Conservation (phyloP, 495 filamentous ascomycete species). For the Pyrenula aspistea region DNA sequence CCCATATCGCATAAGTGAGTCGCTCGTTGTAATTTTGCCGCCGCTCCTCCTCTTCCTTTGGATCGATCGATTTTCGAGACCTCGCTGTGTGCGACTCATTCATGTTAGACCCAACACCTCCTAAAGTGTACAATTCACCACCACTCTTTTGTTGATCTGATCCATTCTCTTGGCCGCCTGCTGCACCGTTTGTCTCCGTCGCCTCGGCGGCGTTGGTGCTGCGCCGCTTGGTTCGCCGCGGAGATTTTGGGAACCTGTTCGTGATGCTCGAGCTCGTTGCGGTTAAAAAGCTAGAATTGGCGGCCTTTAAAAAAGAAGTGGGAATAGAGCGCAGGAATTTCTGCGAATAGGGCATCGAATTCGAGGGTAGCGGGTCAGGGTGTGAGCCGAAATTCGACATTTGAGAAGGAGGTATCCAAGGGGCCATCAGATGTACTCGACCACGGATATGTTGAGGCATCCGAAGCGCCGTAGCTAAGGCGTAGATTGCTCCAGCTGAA, state of each 20-base stretch:
- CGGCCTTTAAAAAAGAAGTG: conserved; percentile 82
- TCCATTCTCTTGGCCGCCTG: not conserved
- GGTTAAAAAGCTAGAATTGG: conserved; percentile 89
- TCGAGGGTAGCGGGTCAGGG: conserved; percentile 60
- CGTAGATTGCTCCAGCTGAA: conserved; percentile 94
- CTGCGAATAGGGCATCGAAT: conserved; percentile 82
- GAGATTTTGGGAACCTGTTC: conserved; percentile 64
- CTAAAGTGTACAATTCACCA: not conserved
- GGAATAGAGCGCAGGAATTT: conserved; percentile 83
- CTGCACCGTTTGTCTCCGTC: not conserved
- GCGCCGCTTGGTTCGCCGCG: conserved; percentile 52
- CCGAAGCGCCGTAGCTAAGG: conserved; percentile 85
- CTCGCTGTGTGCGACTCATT: not conserved
- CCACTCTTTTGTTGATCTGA: not conserved
- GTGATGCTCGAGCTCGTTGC: conserved; percentile 85
- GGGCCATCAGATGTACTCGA: conserved; percentile 86
- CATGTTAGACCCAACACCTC: not conserved
- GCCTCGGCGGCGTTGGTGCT: conserved; percentile 24
- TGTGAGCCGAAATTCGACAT: conserved; percentile 73
- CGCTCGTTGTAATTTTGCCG: conserved; percentile 73
- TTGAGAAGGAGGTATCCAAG: conserved; percentile 98
- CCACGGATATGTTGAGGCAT: conserved; percentile 95
- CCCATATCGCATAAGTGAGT: conserved; percentile 88
- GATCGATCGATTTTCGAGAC: not conserved
- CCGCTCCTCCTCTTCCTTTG: conserved; percentile 34